Percentiles rank a stretch among this genome's conserved stretches.
phyloP scores from a whole-genome alignment of 2,329 filamentous ascomycete species.

The Laburnicola sp. region DNA sequence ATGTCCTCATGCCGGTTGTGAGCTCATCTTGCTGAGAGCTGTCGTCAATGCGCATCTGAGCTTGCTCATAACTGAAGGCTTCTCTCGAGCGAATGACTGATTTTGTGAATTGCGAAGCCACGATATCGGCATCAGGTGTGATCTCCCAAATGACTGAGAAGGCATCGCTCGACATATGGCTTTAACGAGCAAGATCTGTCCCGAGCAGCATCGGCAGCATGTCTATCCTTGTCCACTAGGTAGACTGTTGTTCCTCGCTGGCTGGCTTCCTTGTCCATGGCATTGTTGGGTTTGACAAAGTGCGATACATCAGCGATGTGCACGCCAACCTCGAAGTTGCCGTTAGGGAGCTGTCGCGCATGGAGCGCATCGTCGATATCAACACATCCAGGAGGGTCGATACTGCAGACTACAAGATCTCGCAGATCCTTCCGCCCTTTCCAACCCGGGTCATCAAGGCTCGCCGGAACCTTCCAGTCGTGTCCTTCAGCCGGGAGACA shows the following conservation, averaged over 20 bases:
- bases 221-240: constrained; percentile 96
- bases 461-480: constrained; percentile 87
- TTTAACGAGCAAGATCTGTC: constrained; percentile 97
- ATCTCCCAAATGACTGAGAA: constrained; percentile 73
- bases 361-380: constrained; percentile 98
- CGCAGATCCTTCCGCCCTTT: constrained; percentile 80
- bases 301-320: constrained; percentile 99
- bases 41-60: constrained; percentile 92
- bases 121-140: constrained; percentile 79
- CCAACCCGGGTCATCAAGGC: constrained; percentile 82
- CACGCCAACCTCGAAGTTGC: constrained; percentile 93
- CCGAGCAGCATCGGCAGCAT: constrained; percentile 97
- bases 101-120: constrained; percentile 88
- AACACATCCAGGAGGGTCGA: constrained; percentile 92
- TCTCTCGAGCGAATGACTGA: constrained; percentile 96
- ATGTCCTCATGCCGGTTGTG: constrained; percentile 82
- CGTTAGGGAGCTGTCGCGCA: constrained; percentile 80
- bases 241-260: constrained; percentile 96
- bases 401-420: constrained; percentile 89
- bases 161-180: constrained; percentile 83
- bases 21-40: constrained; percentile 83
- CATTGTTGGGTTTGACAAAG: constrained; percentile 94
- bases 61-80: constrained; percentile 97
- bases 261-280: constrained; percentile 95
- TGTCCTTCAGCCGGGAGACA: constrained; percentile 91